Evolutionary conservation across 73 alveolate genomes (phyloP).

Genomic region (Paramecium primaurelia): DNA sequence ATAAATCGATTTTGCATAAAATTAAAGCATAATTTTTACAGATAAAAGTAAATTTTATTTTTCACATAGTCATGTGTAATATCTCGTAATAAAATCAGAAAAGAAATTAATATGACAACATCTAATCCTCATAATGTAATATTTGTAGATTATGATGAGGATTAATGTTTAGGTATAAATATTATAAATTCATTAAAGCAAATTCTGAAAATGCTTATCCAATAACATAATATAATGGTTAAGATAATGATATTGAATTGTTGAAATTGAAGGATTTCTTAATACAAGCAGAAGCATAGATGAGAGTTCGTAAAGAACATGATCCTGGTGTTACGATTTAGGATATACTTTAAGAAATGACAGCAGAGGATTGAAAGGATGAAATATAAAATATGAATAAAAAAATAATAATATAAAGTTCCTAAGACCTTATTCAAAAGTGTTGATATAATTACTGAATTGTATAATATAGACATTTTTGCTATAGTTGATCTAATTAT

Average conservation of each 20-base stretch:
- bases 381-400: background rate
- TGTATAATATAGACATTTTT: background rate
- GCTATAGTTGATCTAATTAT: background rate
- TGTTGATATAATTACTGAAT: background rate
- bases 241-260: background rate
- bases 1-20: background rate
- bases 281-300: background rate
- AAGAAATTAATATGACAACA: background rate
- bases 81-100: background rate
- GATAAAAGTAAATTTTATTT: conserved; percentile 6
- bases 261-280: background rate
- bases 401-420: background rate
- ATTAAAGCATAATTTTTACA: background rate
- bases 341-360: background rate
- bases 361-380: background rate
- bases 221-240: background rate
- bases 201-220: background rate
- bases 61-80: conserved; percentile 18
- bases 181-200: background rate
- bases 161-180: background rate
- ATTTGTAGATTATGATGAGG: background rate
- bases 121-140: background rate
- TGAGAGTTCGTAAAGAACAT: background rate
- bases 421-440: background rate
- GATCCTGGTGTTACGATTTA: background rate